Conservation (phyloP, 2,329 filamentous ascomycete species). For the Exserohilum rostratum region DNA sequence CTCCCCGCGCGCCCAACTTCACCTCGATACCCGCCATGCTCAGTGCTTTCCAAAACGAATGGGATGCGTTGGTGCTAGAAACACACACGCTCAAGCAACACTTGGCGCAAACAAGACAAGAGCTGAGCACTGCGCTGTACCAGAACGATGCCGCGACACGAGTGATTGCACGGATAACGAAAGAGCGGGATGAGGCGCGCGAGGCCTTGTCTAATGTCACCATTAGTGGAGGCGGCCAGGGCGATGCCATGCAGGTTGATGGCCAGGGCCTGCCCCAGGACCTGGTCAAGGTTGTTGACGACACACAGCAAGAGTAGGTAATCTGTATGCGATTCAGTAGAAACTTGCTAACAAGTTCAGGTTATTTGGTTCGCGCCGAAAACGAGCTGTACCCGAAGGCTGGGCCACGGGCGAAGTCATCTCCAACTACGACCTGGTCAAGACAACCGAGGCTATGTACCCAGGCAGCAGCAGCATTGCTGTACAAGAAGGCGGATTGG, state of each 20-base stretch:
- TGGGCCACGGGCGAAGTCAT: conserved; percentile 83
- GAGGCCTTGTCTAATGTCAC: conserved; percentile 86
- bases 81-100: conserved; percentile 91
- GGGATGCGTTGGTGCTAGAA: conserved; percentile 92
- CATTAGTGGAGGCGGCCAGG: conserved; percentile 63
- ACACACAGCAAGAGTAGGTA: conserved; percentile 76
- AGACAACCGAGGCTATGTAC: conserved; percentile 63
- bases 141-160: conserved; percentile 97
- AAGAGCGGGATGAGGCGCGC: conserved; percentile 89
- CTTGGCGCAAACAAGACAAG: conserved; percentile 85
- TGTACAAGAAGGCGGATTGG: conserved; percentile 66
- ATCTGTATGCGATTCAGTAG: too few species aligned
- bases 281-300: conserved; percentile 75
- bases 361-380: conserved; percentile 86
- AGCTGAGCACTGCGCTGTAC: conserved; percentile 91
- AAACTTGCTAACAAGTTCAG: conserved; percentile 55
- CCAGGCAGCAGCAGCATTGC: conserved; percentile 64
- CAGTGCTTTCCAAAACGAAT: conserved; percentile 96
- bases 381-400: conserved; percentile 80
- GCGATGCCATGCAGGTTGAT: conserved; percentile 94
- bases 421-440: conserved; percentile 61
- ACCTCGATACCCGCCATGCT: conserved; percentile 96
- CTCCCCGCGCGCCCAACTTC: conserved; percentile 87
- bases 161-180: conserved; percentile 89
- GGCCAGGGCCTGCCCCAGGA: conserved; percentile 74